phyloP scores from a whole-genome alignment of 768 basidiomycete genomes.

The Suillus weaverae region DNA sequence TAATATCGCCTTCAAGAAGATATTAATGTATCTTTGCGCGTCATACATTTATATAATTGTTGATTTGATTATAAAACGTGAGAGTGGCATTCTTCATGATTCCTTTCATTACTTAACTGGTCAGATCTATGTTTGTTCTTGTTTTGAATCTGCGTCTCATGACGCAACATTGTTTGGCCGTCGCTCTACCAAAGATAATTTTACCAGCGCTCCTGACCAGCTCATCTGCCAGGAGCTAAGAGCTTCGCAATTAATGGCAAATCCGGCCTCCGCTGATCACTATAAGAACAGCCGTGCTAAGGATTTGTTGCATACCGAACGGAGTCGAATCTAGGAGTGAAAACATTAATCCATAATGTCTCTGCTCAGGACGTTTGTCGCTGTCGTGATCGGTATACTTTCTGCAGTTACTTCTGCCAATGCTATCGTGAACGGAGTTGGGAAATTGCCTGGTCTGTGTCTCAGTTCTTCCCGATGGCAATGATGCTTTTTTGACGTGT shows the following conservation, averaged over 20 bases:
- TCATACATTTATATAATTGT: no score
- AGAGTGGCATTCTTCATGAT: no score
- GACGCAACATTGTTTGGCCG: no score
- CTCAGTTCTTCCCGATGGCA: neutral
- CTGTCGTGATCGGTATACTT: constrained; percentile 14
- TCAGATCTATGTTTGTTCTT: no score
- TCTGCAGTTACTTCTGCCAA: constrained; percentile 11
- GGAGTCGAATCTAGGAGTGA: neutral
- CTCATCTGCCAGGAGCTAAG: constrained; percentile 2
- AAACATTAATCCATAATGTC: constrained; percentile 13
- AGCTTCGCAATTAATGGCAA: neutral
- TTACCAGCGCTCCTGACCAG: no score
- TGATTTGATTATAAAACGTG: no score
- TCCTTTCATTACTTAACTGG: no score
- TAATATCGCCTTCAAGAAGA: no score
- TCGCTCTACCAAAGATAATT: no score
- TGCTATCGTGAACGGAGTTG: constrained; percentile 31
- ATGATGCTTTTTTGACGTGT: constrained; percentile 8
- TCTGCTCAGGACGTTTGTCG: constrained; percentile 9
- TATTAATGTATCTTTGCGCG: no score
- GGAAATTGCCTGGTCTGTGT: constrained; percentile 31
- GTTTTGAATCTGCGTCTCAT: no score
- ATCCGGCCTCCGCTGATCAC: constrained; percentile 6
- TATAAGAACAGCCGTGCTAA: constrained; percentile 14
- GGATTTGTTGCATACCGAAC: neutral